Percentiles rank a stretch among this genome's conserved stretches.
phyloP scores from a whole-genome alignment of 768 basidiomycete species.

The Lactarius psammicola region DNA sequence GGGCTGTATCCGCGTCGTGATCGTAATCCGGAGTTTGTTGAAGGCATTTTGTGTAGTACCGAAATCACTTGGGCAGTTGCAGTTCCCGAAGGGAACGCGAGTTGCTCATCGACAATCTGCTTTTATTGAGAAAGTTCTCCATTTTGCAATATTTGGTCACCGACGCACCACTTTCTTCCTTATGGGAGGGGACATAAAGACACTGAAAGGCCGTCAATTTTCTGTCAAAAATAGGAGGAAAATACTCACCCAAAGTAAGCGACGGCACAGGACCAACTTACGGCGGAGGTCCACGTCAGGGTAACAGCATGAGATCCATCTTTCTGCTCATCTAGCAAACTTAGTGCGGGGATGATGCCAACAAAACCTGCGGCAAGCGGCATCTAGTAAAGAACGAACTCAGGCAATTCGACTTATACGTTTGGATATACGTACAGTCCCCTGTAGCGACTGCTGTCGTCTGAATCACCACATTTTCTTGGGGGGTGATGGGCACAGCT shows the following conservation, averaged over 20 bases:
- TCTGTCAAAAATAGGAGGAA: not conserved
- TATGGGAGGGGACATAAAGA: constrained; percentile 94
- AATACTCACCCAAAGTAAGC: constrained; percentile 82
- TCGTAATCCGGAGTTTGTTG: constrained; percentile 53
- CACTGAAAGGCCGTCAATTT: constrained; percentile 44
- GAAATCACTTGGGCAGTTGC: constrained; percentile 95
- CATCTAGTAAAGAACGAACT: constrained; percentile 48
- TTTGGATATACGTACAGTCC: constrained; percentile 43
- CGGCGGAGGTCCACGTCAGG: constrained; percentile 68
- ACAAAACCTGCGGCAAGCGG: constrained; percentile 87
- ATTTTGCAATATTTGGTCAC: not conserved
- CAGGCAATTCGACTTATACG: not conserved
- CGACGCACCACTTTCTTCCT: constrained; percentile 85
- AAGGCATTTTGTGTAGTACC: constrained; percentile 76
- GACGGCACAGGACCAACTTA: constrained; percentile 86
- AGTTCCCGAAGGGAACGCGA: constrained; percentile 92
- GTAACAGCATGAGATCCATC: constrained; percentile 78
- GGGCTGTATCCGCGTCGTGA: constrained; percentile 56
- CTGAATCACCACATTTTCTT: constrained; percentile 92
- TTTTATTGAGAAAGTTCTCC: not conserved
- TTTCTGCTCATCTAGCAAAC: constrained; percentile 64
- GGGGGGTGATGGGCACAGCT: constrained; percentile 73
- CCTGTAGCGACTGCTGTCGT: constrained; percentile 96
- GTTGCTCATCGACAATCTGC: constrained; percentile 90
- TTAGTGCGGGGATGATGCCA: constrained; percentile 88